Base-by-base conservation (phyloP, 2,329 filamentous ascomycete species). In the Neobulgaria alba region DNA sequence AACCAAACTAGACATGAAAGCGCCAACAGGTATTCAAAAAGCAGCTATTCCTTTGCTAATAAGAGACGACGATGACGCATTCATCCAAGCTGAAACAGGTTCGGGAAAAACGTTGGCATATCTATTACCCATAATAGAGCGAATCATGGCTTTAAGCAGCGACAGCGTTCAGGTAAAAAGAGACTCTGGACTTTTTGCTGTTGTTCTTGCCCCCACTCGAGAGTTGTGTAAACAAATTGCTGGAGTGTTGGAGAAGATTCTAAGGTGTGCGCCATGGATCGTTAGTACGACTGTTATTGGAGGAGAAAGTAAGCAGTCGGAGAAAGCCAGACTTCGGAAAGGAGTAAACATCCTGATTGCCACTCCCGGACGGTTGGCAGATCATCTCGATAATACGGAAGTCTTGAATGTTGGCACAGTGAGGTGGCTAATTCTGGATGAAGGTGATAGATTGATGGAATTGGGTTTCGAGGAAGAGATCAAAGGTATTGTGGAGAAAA, bases 91-190 rank as follows among this genome's bases (percentile, higher is more conserved):
- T 2, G 84, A 98, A 65, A 98, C 92, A 0, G 92, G 92, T 52
- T 98, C 92, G 0, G 92, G 92, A 65, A 98, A 98, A 67, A 98
- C 92, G 0, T 67, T 98, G 45, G 86, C 92, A n/a, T 98, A 98
- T 60, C 72, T 98, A 3, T 67, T 98, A 5, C 92, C 92, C 1
- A 83, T 98, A 34, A 79, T 98, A 16, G 86, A 98, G 59, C 75
- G 88, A 17, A 82, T 98, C 15, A 77, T 95, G 62, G 73, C 79
- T 10, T 72, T 96, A 20, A 80, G 85, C 70, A 66, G 52, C n/a
- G 52, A 61, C 10, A 55, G 66, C 52, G 54, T 66, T 55, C 68
- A 73, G 53, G 75, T 95, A 33, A 81, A 88, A 55, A 74, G 92
- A 50, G 80, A 90, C 54, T 93, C 88, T 9, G 92, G 92, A 1